Evolutionary conservation across 75 land plant genomes (phyloP), one percentile per base, ranked within the genome.

Genomic region (Cryptomeria japonica): DNA sequence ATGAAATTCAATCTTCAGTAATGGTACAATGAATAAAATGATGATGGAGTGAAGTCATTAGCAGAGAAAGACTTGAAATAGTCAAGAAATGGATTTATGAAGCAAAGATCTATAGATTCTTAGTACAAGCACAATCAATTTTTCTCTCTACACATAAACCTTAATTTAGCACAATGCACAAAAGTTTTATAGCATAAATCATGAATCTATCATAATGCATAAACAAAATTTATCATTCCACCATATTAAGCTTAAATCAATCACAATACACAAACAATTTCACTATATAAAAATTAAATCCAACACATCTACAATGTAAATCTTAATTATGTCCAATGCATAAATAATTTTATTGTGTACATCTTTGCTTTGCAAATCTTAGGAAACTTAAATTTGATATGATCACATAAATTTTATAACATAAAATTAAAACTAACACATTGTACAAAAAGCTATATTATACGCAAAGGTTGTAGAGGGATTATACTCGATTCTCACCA

Each of bases 401-500:
- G 28, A 68, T 28, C 31, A 22, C 31, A 68, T 5, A 68, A 3
- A 28, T 3, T 56, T 68, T 68, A 25, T 2, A 5, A 31, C 72
- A 68, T 68, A 68, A 68, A 22, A 28, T n/a, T 68, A 28, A 1
- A 25, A 0, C 25, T 7, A 68, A 15, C n/a, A 68, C 72, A 68
- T 28, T 68, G 72, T n/a, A 68, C 31, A 16, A 7, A 8, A 36
- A 79, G 51, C 8, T 51, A 49, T 93, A 98, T 95, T 97, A 85
- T 91, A 96, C 92, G 95, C 99, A 75, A n/a, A n/a, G n/a, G n/a
- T n/a, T n/a, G n/a, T n/a, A n/a, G n/a, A n/a, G n/a, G n/a, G n/a
- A n/a, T n/a, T n/a, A n/a, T n/a, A n/a, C n/a, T n/a, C n/a, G n/a
- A 91, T 94, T 31, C 99, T 92, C 13, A 98, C 99, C 36, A 95